A percentile compares a stretch with the other conserved stretches of the same genome.
These are phyloP conservation scores for Cytospora mali DNA, from an alignment of 2,329 filamentous ascomycete species.

Conservation along the genomic window DNA sequence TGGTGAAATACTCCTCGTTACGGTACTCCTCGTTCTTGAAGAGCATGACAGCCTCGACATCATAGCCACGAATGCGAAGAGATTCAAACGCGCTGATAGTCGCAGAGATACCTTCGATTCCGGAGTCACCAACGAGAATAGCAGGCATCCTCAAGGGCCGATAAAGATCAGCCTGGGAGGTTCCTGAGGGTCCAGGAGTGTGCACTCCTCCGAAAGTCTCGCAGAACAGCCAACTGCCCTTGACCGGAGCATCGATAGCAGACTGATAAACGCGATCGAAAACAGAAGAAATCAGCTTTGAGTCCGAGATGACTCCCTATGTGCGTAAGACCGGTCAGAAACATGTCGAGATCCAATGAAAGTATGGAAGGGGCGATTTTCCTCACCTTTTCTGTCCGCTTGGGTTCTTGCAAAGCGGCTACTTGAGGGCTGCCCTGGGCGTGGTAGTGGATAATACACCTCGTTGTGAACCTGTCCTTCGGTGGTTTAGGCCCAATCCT, in stretches of 20 bases:
- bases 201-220: constrained; percentile 85
- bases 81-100: constrained; percentile 83
- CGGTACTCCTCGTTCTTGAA: constrained; percentile 68
- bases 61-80: constrained; percentile 75
- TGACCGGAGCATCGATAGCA: constrained; percentile 41
- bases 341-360: neutral
- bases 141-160: constrained; percentile 72
- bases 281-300: constrained; percentile 36
- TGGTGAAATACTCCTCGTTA: constrained; percentile 67
- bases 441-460: constrained; percentile 71
- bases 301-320: constrained; percentile 3
- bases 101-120: constrained; percentile 77
- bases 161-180: constrained; percentile 77
- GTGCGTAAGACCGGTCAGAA: neutral
- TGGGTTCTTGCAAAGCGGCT: neutral
- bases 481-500: neutral
- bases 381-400: neutral
- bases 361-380: neutral
- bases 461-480: constrained; percentile 51
- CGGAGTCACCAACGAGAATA: constrained; percentile 73
- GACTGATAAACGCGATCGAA: constrained; percentile 45
- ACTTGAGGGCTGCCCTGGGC: constrained; percentile 33
- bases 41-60: constrained; percentile 69
- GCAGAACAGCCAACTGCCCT: constrained; percentile 65
- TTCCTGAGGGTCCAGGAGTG: constrained; percentile 76